Evolutionary conservation across 352 stramenopile genomes (phyloP), one percentile per base, ranked within the genome.

Genomic region (Pythium scleroteichum): DNA sequence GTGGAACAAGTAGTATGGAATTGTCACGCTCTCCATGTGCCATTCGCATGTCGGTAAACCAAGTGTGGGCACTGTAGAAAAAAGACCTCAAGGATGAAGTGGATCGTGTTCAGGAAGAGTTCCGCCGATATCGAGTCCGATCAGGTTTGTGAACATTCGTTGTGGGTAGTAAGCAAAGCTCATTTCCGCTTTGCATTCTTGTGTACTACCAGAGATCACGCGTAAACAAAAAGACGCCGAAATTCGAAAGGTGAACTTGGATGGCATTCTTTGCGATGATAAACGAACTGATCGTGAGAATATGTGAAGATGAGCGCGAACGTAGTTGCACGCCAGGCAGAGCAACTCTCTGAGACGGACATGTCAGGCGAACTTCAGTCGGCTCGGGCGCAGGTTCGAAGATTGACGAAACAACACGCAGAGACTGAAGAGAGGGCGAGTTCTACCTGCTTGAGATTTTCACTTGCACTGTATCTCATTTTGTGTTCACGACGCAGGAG

Each of bases 151-250:
- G 29, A 10, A 35, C 10, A 35, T 10, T 35, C 5, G 29, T 35
- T 35, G 5, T 35, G 5, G 29, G 5, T 35, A 5, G 29, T 10
- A 35, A 35, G 10, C 10, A 10, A 35, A 35, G 10, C 10, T 35
- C 10, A 24, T 69, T 0, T 29, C 1, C n/a, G 10, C 10, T 24
- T 40, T 20, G 19, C 33, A 14, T 47, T 33, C 6, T 16, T 58
- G 46, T 14, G 26, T 10, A 20, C 16, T 40, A 46, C 14, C 50
- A 88, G 86, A 95, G 62, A 95, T 95, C 63, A 90, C 85, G 19
- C 64, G 86, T n/a, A 95, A 95, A 60, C 86, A 95, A 59, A 94
- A 95, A 66, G 86, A 95, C 27, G 84, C 86, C 0, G 84, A 95
- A 61, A 87, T 94, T 41, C 75, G 78, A 54, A 95, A 95, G 76